Base-by-base conservation (phyloP, 2,329 filamentous ascomycete species). In the Microcera coccophila region DNA sequence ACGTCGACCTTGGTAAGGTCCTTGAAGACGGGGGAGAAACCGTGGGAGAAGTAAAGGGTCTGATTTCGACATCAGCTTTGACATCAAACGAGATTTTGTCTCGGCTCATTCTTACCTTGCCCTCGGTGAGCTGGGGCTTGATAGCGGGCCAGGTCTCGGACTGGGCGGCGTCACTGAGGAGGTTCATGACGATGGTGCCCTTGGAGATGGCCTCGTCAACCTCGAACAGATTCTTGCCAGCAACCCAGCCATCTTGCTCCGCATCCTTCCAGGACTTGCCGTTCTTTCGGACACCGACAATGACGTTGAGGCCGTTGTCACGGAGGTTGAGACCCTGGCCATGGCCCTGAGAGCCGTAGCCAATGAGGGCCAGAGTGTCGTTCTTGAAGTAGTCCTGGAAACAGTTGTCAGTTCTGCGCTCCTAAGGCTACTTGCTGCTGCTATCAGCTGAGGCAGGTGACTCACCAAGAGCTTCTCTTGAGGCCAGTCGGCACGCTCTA, bases 31-130 rank as follows among this genome's bases (percentile, higher is more conserved):
- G 93, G 93, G 53, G 93, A 97, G 87, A 98, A 98, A 67, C 93
- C 93, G 83, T 98, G 93, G 61, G 93, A 97, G 83, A 98, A 98
- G 86, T 98, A 98, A 61, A 98, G 88, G 49, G 93, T 98, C 91
- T 93, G 54, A 19, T 9, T 8, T 17, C 15, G 7, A 10, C 15
- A 32, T 17, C 29, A 32, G 29, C 11, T 15, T 14, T 10, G 7
- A 14, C 37, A 29, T 45, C 48, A 17, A 46, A 33, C 35, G 18
- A 39, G 51, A 64, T 50, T 65, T 57, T n/a, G n/a, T n/a, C n/a
- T 38, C 18, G 22, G 39, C 2, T 26, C n/a, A 14, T 33, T 53
- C 78, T 56, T 73, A 90, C 88, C 87, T 98, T 98, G 78, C 89
- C 93, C 87, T 97, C 91, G 73, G 86, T 90, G 65, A 98, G 79